Conservation (phyloP, 805 yeast genomes). For the Ogataea glucozyma region DNA sequence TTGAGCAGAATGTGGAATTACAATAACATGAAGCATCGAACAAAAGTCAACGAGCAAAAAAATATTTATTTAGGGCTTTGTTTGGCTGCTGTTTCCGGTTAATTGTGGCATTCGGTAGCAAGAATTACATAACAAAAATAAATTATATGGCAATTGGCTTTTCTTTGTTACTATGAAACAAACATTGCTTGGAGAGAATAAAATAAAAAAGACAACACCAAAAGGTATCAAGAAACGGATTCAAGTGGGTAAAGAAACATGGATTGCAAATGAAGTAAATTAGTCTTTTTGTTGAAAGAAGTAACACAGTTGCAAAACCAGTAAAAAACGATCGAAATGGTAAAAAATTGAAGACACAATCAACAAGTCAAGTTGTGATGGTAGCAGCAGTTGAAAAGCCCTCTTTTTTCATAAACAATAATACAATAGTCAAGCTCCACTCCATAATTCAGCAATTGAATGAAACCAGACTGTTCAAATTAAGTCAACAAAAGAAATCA, state of each 20-base stretch:
- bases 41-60: background rate
- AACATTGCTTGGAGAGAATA: conserved; percentile 1
- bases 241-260: conserved; percentile 5
- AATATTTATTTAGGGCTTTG: background rate
- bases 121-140: background rate
- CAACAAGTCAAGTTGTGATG: conserved; percentile 6
- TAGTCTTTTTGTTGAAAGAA: conserved; percentile 4
- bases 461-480: conserved; percentile 5
- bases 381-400: conserved; percentile 4
- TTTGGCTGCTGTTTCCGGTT: no score
- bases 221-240: conserved; percentile 5
- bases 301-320: conserved; percentile 1
- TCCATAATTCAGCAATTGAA: conserved; percentile 2
- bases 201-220: conserved; percentile 4
- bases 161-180: conserved; percentile 6
- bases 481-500: conserved; percentile 7
- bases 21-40: background rate
- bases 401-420: conserved; percentile 10
- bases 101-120: no score
- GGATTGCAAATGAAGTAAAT: conserved; percentile 1
- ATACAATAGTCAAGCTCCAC: conserved; percentile 7
- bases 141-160: background rate
- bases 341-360: conserved; percentile 8
- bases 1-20: conserved; percentile 3
- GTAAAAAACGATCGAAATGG: conserved; percentile 9